Conservation (phyloP, 1,284 basidiomycete species). For the Rhodotorula sp. region DNA sequence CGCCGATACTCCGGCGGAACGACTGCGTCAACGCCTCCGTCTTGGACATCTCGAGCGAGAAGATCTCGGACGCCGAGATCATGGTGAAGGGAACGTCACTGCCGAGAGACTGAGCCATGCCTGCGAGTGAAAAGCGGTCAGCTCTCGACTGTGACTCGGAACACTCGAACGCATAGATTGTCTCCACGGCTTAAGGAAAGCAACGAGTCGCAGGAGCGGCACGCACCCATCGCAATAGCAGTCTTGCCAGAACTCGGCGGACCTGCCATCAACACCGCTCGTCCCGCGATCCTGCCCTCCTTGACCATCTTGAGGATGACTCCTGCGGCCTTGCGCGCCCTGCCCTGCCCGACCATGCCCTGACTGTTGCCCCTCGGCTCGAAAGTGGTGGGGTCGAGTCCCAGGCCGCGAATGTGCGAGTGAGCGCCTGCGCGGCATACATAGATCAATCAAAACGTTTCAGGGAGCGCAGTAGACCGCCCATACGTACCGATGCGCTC, state of each 20-base stretch:
- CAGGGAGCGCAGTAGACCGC: not conserved
- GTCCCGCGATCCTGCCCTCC: slow-evolving; percentile 88
- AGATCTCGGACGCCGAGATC: slow-evolving; percentile 95
- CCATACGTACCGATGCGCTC: slow-evolving; percentile 76
- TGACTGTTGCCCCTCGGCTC: slow-evolving; percentile 82
- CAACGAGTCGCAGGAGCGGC: not conserved
- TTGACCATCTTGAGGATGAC: slow-evolving; percentile 98
- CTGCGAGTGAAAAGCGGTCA: slow-evolving; percentile 51
- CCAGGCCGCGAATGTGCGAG: slow-evolving; percentile 93
- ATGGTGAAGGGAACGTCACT: slow-evolving; percentile 94
- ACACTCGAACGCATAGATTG: not conserved
- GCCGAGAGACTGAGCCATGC: slow-evolving; percentile 94
- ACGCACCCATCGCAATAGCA: slow-evolving; percentile 86
- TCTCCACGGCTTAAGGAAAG: too few relatives aligned
- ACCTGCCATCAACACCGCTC: slow-evolving; percentile 92
- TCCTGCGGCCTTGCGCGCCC: slow-evolving; percentile 92
- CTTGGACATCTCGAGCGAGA: slow-evolving; percentile 92
- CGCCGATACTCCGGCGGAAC: slow-evolving; percentile 90
- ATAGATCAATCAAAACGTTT: slow-evolving; percentile 1
- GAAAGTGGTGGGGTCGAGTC: slow-evolving; percentile 78
- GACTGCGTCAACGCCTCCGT: slow-evolving; percentile 97
- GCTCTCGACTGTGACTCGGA: too few relatives aligned
- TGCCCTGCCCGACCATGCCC: slow-evolving; percentile 94
- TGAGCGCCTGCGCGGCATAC: slow-evolving; percentile 68
- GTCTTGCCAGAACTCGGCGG: slow-evolving; percentile 97